Evolutionary conservation across 257 asterid genomes (phyloP), one percentile per base, ranked within the genome.

Genomic region (Asclepias syriaca): DNA sequence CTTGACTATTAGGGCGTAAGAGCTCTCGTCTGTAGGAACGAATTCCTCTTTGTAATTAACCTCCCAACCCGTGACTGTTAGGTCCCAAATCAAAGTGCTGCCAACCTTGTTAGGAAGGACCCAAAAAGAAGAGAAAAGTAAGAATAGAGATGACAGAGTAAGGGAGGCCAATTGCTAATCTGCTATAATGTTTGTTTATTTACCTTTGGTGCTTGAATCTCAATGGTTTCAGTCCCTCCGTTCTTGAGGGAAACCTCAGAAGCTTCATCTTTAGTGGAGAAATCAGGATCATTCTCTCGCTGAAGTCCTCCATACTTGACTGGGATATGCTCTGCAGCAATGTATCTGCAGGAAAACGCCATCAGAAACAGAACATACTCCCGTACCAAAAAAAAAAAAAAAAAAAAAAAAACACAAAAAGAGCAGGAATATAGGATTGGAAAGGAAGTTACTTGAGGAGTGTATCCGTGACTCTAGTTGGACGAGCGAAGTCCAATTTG

Each of bases 11-110:
- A 87, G 3, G 12, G 89, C 81, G 34, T 87, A 87, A 2, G 92
- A 89, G 18, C 46, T 69, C 59, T 85, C 89, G 59, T 85, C 80
- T 0, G 73, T 66, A 15, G 90, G 88, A 43, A 85, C 83, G 72
- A 87, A 87, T 66, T 89, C 90, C 74, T 89, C 92, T 73, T 77
- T 85, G 87, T 89, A 89, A 59, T 77, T 87, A 6, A 89, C 88
- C 73, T 87, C 92, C 92, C 92, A 89, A 22, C 89, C 90, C 49
- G 75, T 53, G 16, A 87, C 78, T 6, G 81, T 73, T 82, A 89
- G 58, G 46, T 87, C 90, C 96, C 96, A 87, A 4, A 81, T 61
- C 79, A 89, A 55, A 19, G 60, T 80, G 27, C 64, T 61, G 61
- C 89, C 96, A 24, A 21, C 81, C 90, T 84, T 79, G 16, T 22